These are phyloP conservation scores for Lathyrus aphaca DNA, from an alignment of 306 rosid genomes.

Conservation along the genomic window DNA sequence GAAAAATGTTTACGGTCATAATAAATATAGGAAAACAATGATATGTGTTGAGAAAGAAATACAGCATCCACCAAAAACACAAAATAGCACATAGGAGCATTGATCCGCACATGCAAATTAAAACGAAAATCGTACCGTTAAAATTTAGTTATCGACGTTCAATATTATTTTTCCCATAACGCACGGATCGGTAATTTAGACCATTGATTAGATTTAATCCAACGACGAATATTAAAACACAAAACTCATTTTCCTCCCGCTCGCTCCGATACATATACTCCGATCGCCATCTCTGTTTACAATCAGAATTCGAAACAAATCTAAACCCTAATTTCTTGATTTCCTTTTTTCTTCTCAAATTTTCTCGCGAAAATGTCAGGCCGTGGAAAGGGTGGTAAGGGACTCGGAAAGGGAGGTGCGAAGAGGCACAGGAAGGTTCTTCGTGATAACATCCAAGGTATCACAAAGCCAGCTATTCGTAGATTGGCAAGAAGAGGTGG, in stretches of 20 bases:
- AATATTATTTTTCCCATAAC: no score
- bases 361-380: no score
- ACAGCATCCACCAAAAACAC: background rate
- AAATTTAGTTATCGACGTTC: background rate
- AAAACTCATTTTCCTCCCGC: background rate
- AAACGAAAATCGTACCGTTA: background rate
- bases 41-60: no score
- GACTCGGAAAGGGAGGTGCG: no score
- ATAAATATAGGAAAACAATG: no score
- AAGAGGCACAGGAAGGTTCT: no score
- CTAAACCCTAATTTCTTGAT: background rate
- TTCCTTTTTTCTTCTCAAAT: background rate
- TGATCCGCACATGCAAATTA: background rate
- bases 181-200: background rate
- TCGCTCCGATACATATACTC: background rate
- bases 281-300: background rate
- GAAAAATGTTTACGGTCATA: no score
- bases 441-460: no score
- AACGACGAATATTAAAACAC: background rate
- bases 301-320: no score
- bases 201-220: background rate
- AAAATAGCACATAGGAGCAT: background rate
- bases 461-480: no score
- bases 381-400: no score
- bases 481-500: no score